phyloP scores from a whole-genome alignment of 2,329 filamentous ascomycete genomes.

The Aspergillus brunneoviolaceus region DNA sequence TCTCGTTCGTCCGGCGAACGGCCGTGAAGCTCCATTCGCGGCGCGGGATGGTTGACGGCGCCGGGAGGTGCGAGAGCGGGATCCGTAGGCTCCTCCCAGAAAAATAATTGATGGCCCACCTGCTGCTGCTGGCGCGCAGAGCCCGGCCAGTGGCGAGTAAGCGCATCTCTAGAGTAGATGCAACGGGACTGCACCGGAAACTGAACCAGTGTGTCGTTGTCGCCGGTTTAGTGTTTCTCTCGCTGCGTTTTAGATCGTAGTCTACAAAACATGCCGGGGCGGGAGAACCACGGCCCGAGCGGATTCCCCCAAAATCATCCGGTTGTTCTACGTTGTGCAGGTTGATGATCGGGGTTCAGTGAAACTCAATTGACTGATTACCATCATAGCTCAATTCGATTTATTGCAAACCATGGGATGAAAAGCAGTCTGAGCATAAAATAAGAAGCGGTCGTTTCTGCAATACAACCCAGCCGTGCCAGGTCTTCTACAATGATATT shows the following conservation, averaged over 20 bases:
- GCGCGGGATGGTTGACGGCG: slow-evolving; percentile 19
- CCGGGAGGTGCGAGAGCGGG: slow-evolving; percentile 21
- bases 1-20: slow-evolving; percentile 25
- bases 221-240: neutral
- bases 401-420: no score
- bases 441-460: neutral
- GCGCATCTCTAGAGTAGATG: slow-evolving; percentile 31
- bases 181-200: neutral
- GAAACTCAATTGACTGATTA: no score
- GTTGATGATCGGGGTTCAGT: no score
- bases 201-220: neutral
- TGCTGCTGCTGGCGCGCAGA: slow-evolving; percentile 36
- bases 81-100: slow-evolving; percentile 22
- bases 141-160: slow-evolving; percentile 41
- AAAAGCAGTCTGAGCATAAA: no score
- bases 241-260: neutral
- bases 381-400: neutral
- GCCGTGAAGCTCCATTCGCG: slow-evolving; percentile 37
- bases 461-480: neutral
- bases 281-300: slow-evolving; percentile 6
- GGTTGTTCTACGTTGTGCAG: neutral
- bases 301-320: neutral
- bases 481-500: neutral
- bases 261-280: slow-evolving; percentile 2
- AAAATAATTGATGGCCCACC: slow-evolving; percentile 33